phyloP scores from a whole-genome alignment of 1,284 basidiomycete species.

The Papiliotrema flavescens region DNA sequence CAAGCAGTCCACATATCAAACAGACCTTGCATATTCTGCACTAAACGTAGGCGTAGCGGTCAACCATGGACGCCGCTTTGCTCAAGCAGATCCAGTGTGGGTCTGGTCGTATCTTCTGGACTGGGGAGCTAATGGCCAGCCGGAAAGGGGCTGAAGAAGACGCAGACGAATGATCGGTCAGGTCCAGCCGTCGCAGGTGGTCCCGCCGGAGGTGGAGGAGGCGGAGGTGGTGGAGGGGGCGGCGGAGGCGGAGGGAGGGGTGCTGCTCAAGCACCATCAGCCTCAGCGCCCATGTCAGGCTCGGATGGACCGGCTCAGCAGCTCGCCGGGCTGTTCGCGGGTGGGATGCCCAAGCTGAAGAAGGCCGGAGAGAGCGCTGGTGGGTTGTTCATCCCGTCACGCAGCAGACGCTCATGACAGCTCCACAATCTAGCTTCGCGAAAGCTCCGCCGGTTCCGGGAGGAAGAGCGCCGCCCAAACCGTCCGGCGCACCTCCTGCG shows the following conservation, averaged over 20 bases:
- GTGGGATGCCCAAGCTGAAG: constrained; percentile 85
- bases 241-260: constrained; percentile 50
- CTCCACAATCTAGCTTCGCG: constrained; percentile 18
- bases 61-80: constrained; percentile 40
- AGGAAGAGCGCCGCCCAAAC: constrained; percentile 12
- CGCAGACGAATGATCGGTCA: constrained; percentile 76
- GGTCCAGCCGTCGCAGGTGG: constrained; percentile 54
- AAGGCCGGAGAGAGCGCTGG: constrained; percentile 57
- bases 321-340: constrained; percentile 78
- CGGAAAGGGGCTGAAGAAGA: constrained; percentile 74
- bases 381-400: constrained; percentile 12
- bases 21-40: not conserved
- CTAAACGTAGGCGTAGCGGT: not conserved
- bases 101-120: no score
- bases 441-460: constrained; percentile 26
- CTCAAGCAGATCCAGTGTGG: constrained; percentile 42
- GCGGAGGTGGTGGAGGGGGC: constrained; percentile 51
- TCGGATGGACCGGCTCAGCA: constrained; percentile 57
- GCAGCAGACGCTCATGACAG: constrained; percentile 7
- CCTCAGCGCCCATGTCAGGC: constrained; percentile 17
- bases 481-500: constrained; percentile 2
- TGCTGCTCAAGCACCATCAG: constrained; percentile 5
- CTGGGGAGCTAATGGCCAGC: constrained; percentile 48
- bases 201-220: constrained; percentile 45
- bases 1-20: no score